phyloP scores from a whole-genome alignment of 208 protist genomes.

The Wallacemonas sp. region DNA sequence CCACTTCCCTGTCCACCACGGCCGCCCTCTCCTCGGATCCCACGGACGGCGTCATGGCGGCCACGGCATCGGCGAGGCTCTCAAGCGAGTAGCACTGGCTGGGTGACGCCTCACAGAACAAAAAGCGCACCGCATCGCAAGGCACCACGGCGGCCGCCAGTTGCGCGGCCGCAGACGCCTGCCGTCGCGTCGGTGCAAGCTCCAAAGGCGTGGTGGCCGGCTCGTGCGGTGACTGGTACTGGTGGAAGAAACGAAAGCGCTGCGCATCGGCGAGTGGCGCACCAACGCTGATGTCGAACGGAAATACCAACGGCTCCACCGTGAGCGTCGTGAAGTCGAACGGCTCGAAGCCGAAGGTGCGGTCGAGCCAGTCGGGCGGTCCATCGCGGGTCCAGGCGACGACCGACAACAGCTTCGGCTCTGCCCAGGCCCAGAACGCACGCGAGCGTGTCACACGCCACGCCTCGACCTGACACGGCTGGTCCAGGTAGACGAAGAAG shows the following conservation, averaged over 20 bases:
- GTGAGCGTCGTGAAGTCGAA: slow-evolving; percentile 70
- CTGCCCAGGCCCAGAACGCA: slow-evolving; percentile 83
- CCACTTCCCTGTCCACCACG: too few relatives aligned
- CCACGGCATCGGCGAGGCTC: not conserved
- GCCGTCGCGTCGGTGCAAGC: too few relatives aligned
- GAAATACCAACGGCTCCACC: slow-evolving; percentile 78
- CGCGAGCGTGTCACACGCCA: slow-evolving; percentile 74
- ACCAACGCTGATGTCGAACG: slow-evolving; percentile 55
- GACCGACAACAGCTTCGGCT: slow-evolving; percentile 72
- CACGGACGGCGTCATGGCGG: too few relatives aligned
- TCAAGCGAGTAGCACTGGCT: not conserved
- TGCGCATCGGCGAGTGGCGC: slow-evolving; percentile 44
- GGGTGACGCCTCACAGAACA: slow-evolving; percentile 24
- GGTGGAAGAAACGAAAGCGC: slow-evolving; percentile 69
- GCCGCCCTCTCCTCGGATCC: too few relatives aligned
- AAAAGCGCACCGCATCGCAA: slow-evolving; percentile 28
- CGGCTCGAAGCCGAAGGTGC: slow-evolving; percentile 58
- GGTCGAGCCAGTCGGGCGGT: slow-evolving; percentile 51
- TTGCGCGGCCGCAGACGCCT: slow-evolving; percentile 1
- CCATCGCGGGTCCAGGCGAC: slow-evolving; percentile 67
- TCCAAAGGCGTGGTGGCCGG: not conserved
- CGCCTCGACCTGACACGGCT: slow-evolving; percentile 58
- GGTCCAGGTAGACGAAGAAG: slow-evolving; percentile 90
- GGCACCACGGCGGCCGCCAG: slow-evolving; percentile 20
- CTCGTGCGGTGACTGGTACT: slow-evolving; percentile 37